A percentile compares a stretch with the other conserved stretches of the same genome.
These are phyloP conservation scores for Dalbergia cultrata DNA, from an alignment of 306 rosid genomes.

Conservation along the genomic window DNA sequence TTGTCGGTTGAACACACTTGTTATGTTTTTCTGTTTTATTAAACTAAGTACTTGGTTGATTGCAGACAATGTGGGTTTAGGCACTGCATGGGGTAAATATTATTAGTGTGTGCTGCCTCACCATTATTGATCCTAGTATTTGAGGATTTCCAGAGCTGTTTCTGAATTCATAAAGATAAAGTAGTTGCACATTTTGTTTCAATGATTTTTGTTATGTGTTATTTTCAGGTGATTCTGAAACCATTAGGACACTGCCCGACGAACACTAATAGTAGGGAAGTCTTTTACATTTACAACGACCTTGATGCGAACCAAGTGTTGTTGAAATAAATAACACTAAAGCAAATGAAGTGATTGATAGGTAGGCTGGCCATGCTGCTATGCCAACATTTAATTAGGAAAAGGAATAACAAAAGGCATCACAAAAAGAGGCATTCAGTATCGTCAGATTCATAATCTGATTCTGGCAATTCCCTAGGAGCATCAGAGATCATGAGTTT, in stretches of 20 bases:
- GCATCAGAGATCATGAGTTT: too few species aligned
- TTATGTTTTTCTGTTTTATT: not conserved
- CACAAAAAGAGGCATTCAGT: too few species aligned
- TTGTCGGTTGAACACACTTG: not conserved
- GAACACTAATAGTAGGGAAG: constrained; percentile 44
- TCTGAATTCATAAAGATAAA: not conserved
- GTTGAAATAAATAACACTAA: too few species aligned
- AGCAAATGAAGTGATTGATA: too few species aligned
- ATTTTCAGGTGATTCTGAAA: constrained; percentile 65
- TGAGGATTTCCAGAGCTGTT: not conserved
- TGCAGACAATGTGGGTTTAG: constrained; percentile 81
- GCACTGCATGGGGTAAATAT: constrained; percentile 86
- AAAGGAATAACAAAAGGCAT: too few species aligned
- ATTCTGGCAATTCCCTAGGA: too few species aligned
- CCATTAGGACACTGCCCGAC: constrained; percentile 56
- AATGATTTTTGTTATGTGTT: not conserved
- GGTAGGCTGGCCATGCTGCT: too few species aligned
- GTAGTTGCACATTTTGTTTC: not conserved
- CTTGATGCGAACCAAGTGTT: too few species aligned
- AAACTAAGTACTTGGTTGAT: not conserved
- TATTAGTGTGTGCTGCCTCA: constrained; percentile 94
- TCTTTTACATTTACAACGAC: too few species aligned
- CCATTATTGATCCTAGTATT: constrained; percentile 80
- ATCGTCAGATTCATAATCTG: too few species aligned
- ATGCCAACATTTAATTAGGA: too few species aligned